A percentile compares a stretch with the other conserved stretches of the same genome.
Conservation (phyloP, 495 filamentous ascomycete genomes). For the Aspergillus haitiensis region DNA sequence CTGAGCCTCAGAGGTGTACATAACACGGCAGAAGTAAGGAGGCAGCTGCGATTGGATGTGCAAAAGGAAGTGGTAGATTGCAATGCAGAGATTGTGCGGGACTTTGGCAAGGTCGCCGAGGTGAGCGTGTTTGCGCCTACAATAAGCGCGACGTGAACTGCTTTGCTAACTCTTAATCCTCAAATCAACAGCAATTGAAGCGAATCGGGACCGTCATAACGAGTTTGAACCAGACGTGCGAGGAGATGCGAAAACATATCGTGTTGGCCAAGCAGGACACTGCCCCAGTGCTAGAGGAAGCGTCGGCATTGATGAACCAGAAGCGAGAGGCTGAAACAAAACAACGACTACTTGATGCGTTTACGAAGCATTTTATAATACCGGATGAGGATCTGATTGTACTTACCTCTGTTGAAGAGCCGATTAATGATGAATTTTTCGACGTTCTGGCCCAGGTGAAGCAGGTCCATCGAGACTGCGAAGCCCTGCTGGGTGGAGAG, state of each 20-base stretch:
- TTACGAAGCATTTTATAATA: slow-evolving; percentile 81
- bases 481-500: slow-evolving; percentile 84
- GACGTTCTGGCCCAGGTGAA: slow-evolving; percentile 75
- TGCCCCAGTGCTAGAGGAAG: slow-evolving; percentile 74
- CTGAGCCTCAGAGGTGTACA: slow-evolving; percentile 69
- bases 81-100: slow-evolving; percentile 86
- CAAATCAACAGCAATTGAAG: slow-evolving; percentile 68
- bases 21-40: slow-evolving; percentile 77
- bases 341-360: slow-evolving; percentile 77
- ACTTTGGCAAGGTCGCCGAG: slow-evolving; percentile 90
- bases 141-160: not conserved
- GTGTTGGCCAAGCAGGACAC: slow-evolving; percentile 72
- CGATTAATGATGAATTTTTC: slow-evolving; percentile 88
- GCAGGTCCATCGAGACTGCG: slow-evolving; percentile 82
- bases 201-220: slow-evolving; percentile 78
- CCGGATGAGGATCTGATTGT: slow-evolving; percentile 72
- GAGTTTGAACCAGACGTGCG: slow-evolving; percentile 76
- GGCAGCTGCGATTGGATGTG: slow-evolving; percentile 77
- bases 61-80: slow-evolving; percentile 92
- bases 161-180: slow-evolving; percentile 2
- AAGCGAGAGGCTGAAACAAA: slow-evolving; percentile 81
- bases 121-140: slow-evolving; percentile 43
- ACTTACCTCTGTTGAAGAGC: slow-evolving; percentile 73
- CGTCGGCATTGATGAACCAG: slow-evolving; percentile 69
- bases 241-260: slow-evolving; percentile 78